phyloP scores from a whole-genome alignment of 2,329 filamentous ascomycete species.

The Gyromitra esculenta region DNA sequence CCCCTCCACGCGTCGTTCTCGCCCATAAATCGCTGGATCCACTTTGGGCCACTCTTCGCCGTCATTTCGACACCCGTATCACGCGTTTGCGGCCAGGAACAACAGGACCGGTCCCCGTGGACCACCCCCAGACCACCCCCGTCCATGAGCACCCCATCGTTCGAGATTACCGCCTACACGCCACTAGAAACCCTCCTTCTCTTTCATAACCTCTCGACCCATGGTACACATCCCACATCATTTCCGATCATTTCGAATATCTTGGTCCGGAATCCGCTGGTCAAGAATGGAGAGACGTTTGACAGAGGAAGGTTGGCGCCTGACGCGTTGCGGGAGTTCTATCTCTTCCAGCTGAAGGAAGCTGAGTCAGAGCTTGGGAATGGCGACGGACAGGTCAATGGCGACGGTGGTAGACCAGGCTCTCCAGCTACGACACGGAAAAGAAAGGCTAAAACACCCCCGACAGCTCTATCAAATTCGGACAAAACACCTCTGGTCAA shows the following conservation, averaged over 20 bases:
- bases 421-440: slow-evolving; percentile 44
- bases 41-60: neutral
- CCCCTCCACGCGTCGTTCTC: slow-evolving; percentile 39
- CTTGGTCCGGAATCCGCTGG: slow-evolving; percentile 76
- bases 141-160: slow-evolving; percentile 47
- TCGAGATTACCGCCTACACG: slow-evolving; percentile 70
- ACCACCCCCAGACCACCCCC: slow-evolving; percentile 35
- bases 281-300: slow-evolving; percentile 76
- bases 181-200: slow-evolving; percentile 85
- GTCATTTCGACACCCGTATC: slow-evolving; percentile 30
- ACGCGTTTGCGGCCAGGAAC: slow-evolving; percentile 42
- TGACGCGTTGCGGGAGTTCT: slow-evolving; percentile 80
- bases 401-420: slow-evolving; percentile 57
- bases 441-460: slow-evolving; percentile 49
- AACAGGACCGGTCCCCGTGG: slow-evolving; percentile 35
- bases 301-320: slow-evolving; percentile 78
- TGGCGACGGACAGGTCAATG: slow-evolving; percentile 57
- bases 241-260: slow-evolving; percentile 78
- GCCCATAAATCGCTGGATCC: slow-evolving; percentile 1
- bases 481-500: slow-evolving; percentile 45
- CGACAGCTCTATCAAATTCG: slow-evolving; percentile 40
- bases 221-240: slow-evolving; percentile 72
- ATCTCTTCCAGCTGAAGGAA: slow-evolving; percentile 78
- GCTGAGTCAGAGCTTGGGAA: slow-evolving; percentile 68
- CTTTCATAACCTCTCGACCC: slow-evolving; percentile 78